These are phyloP conservation scores for Colletotrichum tamarilloi DNA, from an alignment of 2,329 filamentous ascomycete genomes.

Conservation along the genomic window DNA sequence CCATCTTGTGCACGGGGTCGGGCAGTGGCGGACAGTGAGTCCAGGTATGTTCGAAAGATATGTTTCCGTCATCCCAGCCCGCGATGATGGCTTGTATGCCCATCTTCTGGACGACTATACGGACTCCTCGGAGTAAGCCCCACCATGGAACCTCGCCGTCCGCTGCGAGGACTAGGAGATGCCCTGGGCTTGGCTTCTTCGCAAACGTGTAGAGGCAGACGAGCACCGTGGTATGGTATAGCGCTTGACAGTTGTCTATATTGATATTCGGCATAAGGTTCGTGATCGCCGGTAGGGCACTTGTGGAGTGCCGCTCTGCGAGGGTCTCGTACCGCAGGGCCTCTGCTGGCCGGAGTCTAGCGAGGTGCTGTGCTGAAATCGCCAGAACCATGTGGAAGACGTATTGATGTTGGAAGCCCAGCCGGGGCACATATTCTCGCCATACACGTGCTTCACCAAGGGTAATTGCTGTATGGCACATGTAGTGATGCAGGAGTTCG, in stretches of 20 bases:
- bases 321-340: conserved; percentile 25
- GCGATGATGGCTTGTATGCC: conserved; percentile 35
- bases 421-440: conserved; percentile 36
- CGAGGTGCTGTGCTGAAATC: conserved; percentile 39
- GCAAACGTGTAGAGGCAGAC: conserved; percentile 39
- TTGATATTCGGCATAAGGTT: conserved; percentile 36
- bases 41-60: conserved; percentile 20
- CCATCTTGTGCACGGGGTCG: conserved; percentile 3
- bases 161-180: conserved; percentile 36
- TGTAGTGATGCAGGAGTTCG: conserved; percentile 42
- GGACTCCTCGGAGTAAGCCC: conserved; percentile 35
- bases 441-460: conserved; percentile 37
- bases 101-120: conserved; percentile 34
- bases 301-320: conserved; percentile 38
- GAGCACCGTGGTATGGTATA: conserved; percentile 40
- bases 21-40: conserved; percentile 12
- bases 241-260: conserved; percentile 36
- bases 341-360: conserved; percentile 16
- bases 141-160: conserved; percentile 37
- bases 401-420: conserved; percentile 40
- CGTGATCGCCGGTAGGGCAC: conserved; percentile 36
- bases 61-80: conserved; percentile 22
- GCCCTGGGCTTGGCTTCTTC: conserved; percentile 32
- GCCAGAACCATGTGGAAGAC: conserved; percentile 41
- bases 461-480: conserved; percentile 36